Conservation (phyloP, 2,329 filamentous ascomycete species). For the Bertia moriformis region DNA sequence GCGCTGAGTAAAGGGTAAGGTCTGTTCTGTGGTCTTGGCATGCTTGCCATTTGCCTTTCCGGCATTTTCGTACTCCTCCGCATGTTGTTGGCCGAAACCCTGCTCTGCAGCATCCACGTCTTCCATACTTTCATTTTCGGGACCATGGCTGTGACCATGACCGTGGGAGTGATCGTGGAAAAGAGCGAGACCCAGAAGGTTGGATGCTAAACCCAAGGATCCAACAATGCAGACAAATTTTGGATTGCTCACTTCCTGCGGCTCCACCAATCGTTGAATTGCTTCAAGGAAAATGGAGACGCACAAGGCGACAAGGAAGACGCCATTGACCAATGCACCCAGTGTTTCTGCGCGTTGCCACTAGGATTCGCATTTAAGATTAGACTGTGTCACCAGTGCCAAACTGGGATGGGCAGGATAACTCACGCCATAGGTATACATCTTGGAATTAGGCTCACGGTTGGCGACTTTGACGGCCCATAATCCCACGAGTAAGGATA, state of each 20-base stretch:
- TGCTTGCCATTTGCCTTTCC: neutral
- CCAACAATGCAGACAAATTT: conserved; percentile 82
- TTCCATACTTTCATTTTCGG: conserved; percentile 16
- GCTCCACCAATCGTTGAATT: conserved; percentile 79
- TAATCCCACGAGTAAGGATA: conserved; percentile 78
- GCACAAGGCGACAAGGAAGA: conserved; percentile 92
- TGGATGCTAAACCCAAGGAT: conserved; percentile 70
- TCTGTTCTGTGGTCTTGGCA: neutral
- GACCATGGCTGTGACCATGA: conserved; percentile 23
- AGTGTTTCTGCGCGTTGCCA: conserved; percentile 96
- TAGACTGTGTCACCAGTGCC: neutral
- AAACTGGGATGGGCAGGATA: neutral
- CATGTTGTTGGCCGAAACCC: conserved; percentile 12
- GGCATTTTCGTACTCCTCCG: conserved; percentile 10
- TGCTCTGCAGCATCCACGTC: conserved; percentile 14
- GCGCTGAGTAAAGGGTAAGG: conserved; percentile 2
- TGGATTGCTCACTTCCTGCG: conserved; percentile 73
- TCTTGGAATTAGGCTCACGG: conserved; percentile 70
- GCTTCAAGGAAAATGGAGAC: conserved; percentile 94
- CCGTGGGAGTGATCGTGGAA: conserved; percentile 45
- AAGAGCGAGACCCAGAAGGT: conserved; percentile 75
- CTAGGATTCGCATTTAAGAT: neutral
- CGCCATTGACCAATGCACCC: conserved; percentile 89
- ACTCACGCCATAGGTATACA: conserved; percentile 68
- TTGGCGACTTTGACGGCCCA: conserved; percentile 82